These are phyloP conservation scores for Suhomyces maxii DNA, from an alignment of 1,139 yeast species.

Conservation along the genomic window DNA sequence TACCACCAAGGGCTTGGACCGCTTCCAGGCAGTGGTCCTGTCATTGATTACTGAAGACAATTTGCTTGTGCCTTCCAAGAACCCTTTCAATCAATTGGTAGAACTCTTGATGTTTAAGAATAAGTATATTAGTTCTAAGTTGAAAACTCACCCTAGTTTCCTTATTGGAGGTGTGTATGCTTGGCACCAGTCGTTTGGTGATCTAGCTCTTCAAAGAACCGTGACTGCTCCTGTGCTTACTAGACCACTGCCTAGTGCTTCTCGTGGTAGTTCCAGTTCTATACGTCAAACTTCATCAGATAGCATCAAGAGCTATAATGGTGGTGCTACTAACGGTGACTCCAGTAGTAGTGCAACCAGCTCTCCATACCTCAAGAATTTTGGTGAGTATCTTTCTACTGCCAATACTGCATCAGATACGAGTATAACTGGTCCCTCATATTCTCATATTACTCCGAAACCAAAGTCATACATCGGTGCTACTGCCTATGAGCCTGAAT, in stretches of 20 bases:
- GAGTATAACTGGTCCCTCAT: constrained; percentile 17
- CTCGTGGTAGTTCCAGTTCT: constrained; percentile 16
- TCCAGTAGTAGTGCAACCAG: background rate
- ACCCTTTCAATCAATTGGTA: constrained; percentile 52
- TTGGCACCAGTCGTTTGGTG: constrained; percentile 40
- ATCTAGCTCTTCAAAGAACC: constrained; percentile 25
- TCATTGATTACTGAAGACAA: constrained; percentile 21
- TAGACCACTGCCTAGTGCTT: constrained; percentile 25
- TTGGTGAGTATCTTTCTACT: constrained; percentile 42
- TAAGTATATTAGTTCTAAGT: constrained; percentile 37
- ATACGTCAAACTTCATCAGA: constrained; percentile 3
- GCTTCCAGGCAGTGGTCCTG: constrained; percentile 28
- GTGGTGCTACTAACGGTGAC: background rate
- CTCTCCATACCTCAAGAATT: constrained; percentile 37
- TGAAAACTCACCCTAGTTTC: constrained; percentile 36
- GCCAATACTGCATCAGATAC: constrained; percentile 27
- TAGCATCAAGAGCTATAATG: background rate
- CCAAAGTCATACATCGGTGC: constrained; percentile 1
- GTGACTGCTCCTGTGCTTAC: constrained; percentile 15
- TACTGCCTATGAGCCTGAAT: constrained; percentile 2
- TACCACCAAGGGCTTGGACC: constrained; percentile 18
- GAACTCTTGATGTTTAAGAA: constrained; percentile 49
- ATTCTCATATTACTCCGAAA: background rate
- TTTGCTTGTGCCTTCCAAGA: constrained; percentile 21
- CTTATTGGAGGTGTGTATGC: constrained; percentile 44